Conservation (phyloP, 2,329 filamentous ascomycete species). For the Domatiomyces catenatus region DNA sequence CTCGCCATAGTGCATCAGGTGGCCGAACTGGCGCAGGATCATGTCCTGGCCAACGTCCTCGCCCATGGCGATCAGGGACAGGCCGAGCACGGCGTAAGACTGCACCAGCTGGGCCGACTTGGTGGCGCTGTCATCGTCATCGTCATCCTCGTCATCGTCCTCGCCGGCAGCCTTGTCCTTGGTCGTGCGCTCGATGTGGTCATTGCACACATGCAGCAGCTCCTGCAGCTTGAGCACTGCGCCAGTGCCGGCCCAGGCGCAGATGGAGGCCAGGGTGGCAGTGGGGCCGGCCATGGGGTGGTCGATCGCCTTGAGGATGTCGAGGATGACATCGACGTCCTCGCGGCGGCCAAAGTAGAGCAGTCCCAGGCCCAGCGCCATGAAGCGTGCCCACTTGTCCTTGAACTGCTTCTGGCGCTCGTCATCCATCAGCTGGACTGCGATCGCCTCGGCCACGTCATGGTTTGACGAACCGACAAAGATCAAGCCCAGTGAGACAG, state of each 20-base stretch:
- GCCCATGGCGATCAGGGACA: constrained; percentile 91
- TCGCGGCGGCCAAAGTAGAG: constrained; percentile 95
- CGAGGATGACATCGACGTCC: constrained; percentile 93
- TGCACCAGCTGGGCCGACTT: constrained; percentile 91
- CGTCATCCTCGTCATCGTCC: constrained; percentile 45
- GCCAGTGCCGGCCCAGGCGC: constrained; percentile 93
- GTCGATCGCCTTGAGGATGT: constrained; percentile 91
- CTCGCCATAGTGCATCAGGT: constrained; percentile 98
- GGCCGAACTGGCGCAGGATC: constrained; percentile 92
- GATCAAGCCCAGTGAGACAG: constrained; percentile 73
- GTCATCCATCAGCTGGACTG: constrained; percentile 84
- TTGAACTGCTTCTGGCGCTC: constrained; percentile 81
- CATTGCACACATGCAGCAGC: constrained; percentile 92
- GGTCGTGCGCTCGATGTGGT: constrained; percentile 55
- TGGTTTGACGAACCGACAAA: constrained; percentile 87
- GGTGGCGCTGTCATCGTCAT: constrained; percentile 87
- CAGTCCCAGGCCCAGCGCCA: constrained; percentile 81
- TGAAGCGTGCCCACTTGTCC: constrained; percentile 96
- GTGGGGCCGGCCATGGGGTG: constrained; percentile 97
- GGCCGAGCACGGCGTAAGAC: constrained; percentile 85
- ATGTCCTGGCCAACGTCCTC: constrained; percentile 98
- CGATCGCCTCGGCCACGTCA: constrained; percentile 80
- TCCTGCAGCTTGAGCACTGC: constrained; percentile 96
- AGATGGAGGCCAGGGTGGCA: constrained; percentile 84
- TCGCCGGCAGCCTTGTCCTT: constrained; percentile 54